Base-by-base conservation (phyloP, 2,329 filamentous ascomycete genomes). In the Delphinella strobiligena region DNA sequence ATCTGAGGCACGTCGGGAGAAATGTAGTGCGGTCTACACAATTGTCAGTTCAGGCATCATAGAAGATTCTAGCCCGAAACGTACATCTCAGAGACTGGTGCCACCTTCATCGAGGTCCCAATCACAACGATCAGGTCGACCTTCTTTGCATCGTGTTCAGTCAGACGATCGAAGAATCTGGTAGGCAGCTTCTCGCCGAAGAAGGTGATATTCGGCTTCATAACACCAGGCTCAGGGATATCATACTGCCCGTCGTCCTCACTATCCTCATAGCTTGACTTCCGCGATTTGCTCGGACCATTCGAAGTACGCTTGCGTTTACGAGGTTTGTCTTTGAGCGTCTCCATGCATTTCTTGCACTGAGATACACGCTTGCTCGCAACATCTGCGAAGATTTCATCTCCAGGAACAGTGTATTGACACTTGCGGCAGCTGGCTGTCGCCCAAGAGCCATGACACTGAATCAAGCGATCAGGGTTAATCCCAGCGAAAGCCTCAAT, bases 151-250 rank as follows among this genome's bases (percentile, higher is more conserved):
- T 98, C 91, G 50, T 85, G 74, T 44, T 84, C 72, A n/a, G 83
- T 77, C 11, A 96, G 73, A 5, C 88, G 80, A 36, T 75, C 69
- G 42, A 82, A 82, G 61, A 98, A 98, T 49, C 77, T 74, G 50
- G 84, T 78, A 0, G 89, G 88, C 1, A 98, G 78, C 37, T 79
- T 72, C 63, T 98, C 91, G 50, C 89, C 89, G 54, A 96, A 96
- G 67, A 98, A 96, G 34, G 86, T 96, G 55, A 98, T 96, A 63
- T 96, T 89, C 7, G 91, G 91, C 70, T 75, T 94, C 86, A 93
- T 93, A 56, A 93, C 78, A 41, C 84, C 86, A 2, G 78, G 74
- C 35, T 72, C 68, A 2, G 78, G 76, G 30, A 82, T 75, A 48
- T 79, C 71, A 54, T 80, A 76, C 40, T 76, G 72, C 10, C 75